Evolutionary conservation across 129 eudicot genomes (phyloP).

Genomic region (Sambucus nigra): DNA sequence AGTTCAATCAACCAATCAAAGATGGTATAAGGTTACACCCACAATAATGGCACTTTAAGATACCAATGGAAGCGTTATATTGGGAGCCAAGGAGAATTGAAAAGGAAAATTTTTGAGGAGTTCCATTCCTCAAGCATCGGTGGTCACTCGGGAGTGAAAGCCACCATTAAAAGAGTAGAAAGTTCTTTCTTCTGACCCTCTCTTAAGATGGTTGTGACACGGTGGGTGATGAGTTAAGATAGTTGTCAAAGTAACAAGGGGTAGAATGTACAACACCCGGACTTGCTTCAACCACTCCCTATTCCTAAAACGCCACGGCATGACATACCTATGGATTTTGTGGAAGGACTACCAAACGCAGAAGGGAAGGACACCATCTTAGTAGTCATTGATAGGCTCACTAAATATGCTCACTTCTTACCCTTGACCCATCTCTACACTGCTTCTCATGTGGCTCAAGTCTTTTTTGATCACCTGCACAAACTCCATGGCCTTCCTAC

Average conservation of each 20-base stretch:
- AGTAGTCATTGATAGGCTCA: not conserved
- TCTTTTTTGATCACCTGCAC: not conserved
- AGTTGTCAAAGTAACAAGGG: not conserved
- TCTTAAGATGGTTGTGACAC: not conserved
- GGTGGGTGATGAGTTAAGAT: not conserved
- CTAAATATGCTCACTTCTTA: too few relatives aligned
- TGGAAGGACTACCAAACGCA: not conserved
- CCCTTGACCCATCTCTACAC: too few relatives aligned
- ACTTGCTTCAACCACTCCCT: not conserved
- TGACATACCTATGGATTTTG: not conserved
- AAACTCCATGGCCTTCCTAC: not conserved
- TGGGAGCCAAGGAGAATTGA: too few relatives aligned
- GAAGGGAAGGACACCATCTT: not conserved
- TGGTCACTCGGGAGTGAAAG: too few relatives aligned
- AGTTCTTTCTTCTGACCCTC: not conserved
- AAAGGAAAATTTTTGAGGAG: too few relatives aligned
- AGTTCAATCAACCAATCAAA: too few relatives aligned
- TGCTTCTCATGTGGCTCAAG: not conserved
- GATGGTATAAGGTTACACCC: too few relatives aligned
- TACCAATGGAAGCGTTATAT: too few relatives aligned
- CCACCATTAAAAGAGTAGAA: too few relatives aligned
- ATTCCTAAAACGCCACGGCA: not conserved
- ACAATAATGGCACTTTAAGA: too few relatives aligned
- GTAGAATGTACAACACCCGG: not conserved
- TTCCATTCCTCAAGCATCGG: too few relatives aligned